These are phyloP conservation scores for Metarhizium anisopliae DNA, from an alignment of 2,329 filamentous ascomycete genomes.

Conservation along the genomic window DNA sequence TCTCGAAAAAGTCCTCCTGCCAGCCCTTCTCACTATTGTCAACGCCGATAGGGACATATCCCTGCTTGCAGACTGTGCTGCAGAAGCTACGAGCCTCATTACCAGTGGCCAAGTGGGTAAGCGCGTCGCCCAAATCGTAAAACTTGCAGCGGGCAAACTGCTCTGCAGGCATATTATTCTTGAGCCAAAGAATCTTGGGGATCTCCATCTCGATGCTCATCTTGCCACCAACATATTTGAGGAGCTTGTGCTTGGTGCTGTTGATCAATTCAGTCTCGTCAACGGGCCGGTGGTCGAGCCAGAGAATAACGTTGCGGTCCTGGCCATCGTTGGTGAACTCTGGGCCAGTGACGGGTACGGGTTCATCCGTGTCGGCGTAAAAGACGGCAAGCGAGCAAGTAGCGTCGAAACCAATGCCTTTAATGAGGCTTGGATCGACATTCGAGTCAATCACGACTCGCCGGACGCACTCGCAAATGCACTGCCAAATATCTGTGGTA, in stretches of 20 bases:
- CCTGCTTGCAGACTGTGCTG: slow-evolving; percentile 95
- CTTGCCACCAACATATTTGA: slow-evolving; percentile 91
- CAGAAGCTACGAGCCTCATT: slow-evolving; percentile 90
- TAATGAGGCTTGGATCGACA: slow-evolving; percentile 65
- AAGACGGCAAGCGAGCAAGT: slow-evolving; percentile 97
- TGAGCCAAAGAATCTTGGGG: slow-evolving; percentile 95
- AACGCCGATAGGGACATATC: slow-evolving; percentile 91
- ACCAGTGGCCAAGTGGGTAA: slow-evolving; percentile 90
- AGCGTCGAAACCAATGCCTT: slow-evolving; percentile 92
- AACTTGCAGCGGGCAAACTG: slow-evolving; percentile 92
- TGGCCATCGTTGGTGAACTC: slow-evolving; percentile 68
- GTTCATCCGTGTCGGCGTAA: slow-evolving; percentile 78
- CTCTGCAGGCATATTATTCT: slow-evolving; percentile 93
- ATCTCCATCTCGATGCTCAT: slow-evolving; percentile 99
- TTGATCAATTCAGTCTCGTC: slow-evolving; percentile 93
- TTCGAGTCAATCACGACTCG: slow-evolving; percentile 73
- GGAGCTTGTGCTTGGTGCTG: slow-evolving; percentile 79
- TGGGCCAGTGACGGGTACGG: slow-evolving; percentile 81
- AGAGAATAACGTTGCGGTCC: slow-evolving; percentile 91
- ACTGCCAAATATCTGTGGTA: slow-evolving; percentile 91
- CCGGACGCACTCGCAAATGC: slow-evolving; percentile 84
- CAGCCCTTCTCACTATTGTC: slow-evolving; percentile 96
- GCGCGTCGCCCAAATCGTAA: slow-evolving; percentile 85
- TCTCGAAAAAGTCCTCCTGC: slow-evolving; percentile 87
- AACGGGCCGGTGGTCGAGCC: slow-evolving; percentile 91